Base-by-base conservation (phyloP, 1,139 yeast genomes). In the Suhomyces bokatorum region DNA sequence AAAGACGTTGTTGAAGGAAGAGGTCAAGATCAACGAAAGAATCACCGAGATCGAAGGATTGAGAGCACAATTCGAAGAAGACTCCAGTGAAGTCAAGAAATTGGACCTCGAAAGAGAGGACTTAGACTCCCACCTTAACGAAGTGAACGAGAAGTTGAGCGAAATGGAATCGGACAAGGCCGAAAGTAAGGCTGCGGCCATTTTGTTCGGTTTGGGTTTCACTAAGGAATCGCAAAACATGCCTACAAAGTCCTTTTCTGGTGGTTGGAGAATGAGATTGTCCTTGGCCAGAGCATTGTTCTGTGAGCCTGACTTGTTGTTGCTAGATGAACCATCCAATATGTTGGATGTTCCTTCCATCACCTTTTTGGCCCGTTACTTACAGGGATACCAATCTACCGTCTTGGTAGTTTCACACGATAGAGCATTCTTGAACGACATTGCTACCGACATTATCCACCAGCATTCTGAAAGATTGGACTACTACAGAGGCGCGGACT, bases 181-280 rank as follows among this genome's bases (percentile, higher is more conserved):
- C 5, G 99, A 93, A 69, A 87, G 96, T 53, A 81, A 95, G 64
- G 99, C 99, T 10, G 97, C 98, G 3, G 84, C 95, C n/a, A 93
- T 93, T 51, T 73, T 93, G 50, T 87, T 69, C 53, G 99, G 99
- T 63, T 77, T 93, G 48, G 99, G 99, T 48, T 93, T 93, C 73
- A 85, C 96, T 40, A 81, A 82, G 52, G 96, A 87, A 59, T 80
- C 97, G 6, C 99, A 93, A 64, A 70, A 73, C 42, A 75, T 75
- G 48, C 83, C 97, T 20, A 90, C 98, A 10, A 91, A 89, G 57
- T 80, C 93, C 29, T 93, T 93, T 66, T 90, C 97, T 44, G 99
- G 99, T 80, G 99, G 99, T 83, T 93, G 99, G 99, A 85, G 99
- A 80, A 93, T 93, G 99, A 86, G 99, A 75, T 78, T 93, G 54